A percentile compares a stretch with the other conserved stretches of the same genome.
phyloP scores from a whole-genome alignment of 495 filamentous ascomycete species.

The Podospora fimiseda region DNA sequence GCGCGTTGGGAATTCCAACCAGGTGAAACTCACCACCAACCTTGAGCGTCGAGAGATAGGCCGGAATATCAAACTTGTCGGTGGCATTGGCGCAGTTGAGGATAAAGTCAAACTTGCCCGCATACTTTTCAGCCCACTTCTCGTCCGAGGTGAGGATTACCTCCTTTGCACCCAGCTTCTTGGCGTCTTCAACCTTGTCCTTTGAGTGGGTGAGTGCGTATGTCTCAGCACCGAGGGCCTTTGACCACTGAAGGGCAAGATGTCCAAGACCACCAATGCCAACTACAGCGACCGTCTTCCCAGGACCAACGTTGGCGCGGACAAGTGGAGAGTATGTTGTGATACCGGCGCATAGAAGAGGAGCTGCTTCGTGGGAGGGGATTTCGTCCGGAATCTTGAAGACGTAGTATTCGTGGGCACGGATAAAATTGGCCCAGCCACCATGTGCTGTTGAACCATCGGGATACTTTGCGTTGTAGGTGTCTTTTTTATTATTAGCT shows the following conservation, averaged over 20 bases:
- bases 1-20: constrained; percentile 64
- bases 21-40: constrained; percentile 69
- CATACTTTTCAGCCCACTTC: constrained; percentile 50
- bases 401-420: constrained; percentile 68
- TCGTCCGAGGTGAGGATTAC: constrained; percentile 62
- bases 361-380: constrained; percentile 56
- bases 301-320: constrained; percentile 53
- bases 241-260: constrained; percentile 53
- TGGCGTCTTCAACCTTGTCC: constrained; percentile 53
- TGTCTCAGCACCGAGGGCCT: constrained; percentile 58
- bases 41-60: constrained; percentile 62
- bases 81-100: constrained; percentile 68
- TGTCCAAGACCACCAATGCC: constrained; percentile 69
- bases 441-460: constrained; percentile 31
- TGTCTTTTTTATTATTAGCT: no score
- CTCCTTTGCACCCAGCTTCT: constrained; percentile 53
- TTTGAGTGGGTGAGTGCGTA: constrained; percentile 57
- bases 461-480: constrained; percentile 26
- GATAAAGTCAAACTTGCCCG: constrained; percentile 66
- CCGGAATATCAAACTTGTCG: constrained; percentile 55
- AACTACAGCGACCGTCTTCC: constrained; percentile 63
- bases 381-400: constrained; percentile 71
- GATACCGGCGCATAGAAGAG: constrained; percentile 73
- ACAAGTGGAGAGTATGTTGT: constrained; percentile 66
- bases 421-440: constrained; percentile 49